Conservation (phyloP, 371 early-diverging fungal genomes). For the Parasitella parasitica region DNA sequence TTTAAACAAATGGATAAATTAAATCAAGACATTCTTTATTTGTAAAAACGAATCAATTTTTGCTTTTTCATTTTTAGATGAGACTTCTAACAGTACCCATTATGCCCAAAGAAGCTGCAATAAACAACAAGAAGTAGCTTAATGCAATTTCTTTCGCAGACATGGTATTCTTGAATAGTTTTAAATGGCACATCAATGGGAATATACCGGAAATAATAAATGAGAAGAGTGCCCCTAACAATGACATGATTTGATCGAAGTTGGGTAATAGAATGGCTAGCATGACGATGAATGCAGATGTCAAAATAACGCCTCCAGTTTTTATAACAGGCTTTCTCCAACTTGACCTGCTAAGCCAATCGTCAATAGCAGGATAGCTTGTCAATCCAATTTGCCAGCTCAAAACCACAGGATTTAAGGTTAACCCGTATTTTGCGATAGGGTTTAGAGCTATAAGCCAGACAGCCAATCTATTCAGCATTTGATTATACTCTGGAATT, state of each 20-base stretch:
- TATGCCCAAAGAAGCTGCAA: slow-evolving; percentile 28
- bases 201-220: slow-evolving; percentile 64
- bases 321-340: slow-evolving; percentile 29
- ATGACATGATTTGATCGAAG: slow-evolving; percentile 68
- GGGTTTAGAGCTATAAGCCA: slow-evolving; percentile 71
- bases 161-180: slow-evolving; percentile 33
- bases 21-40: background rate
- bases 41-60: background rate
- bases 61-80: background rate
- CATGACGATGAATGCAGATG: slow-evolving; percentile 43
- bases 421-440: slow-evolving; percentile 70
- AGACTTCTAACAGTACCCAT: slow-evolving; percentile 37
- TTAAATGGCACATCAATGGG: slow-evolving; percentile 54
- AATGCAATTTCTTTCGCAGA: slow-evolving; percentile 9
- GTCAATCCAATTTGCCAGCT: slow-evolving; percentile 53
- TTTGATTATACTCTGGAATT: slow-evolving; percentile 53
- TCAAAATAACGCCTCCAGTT: slow-evolving; percentile 27
- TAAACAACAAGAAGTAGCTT: slow-evolving; percentile 11
- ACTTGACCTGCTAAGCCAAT: slow-evolving; percentile 22
- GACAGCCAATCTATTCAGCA: slow-evolving; percentile 57
- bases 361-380: slow-evolving; percentile 20
- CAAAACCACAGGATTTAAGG: slow-evolving; percentile 59
- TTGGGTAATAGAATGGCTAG: slow-evolving; percentile 58
- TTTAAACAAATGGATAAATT: slow-evolving; percentile 13
- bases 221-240: slow-evolving; percentile 68